Evolutionary conservation across 1,284 basidiomycete species (phyloP).

Genomic region (Trichosporon coremiiforme): DNA sequence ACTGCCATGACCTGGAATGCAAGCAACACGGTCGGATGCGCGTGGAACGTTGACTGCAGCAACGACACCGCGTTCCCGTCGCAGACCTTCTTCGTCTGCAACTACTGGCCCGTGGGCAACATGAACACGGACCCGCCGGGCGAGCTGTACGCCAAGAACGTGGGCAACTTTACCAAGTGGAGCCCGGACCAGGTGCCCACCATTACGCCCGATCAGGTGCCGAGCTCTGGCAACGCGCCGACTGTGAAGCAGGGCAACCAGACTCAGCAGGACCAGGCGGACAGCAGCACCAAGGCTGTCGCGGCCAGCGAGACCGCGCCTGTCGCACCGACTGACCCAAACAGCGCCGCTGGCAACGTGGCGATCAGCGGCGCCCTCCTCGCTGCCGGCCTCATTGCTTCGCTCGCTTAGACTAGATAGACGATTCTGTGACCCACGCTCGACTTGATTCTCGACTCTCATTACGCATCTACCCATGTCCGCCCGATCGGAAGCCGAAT

Average conservation of each 20-base stretch:
- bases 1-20: conserved; percentile 33
- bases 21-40: conserved; percentile 28
- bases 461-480: too few species aligned
- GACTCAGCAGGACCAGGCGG: background rate
- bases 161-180: conserved; percentile 29
- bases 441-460: background rate
- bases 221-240: background rate
- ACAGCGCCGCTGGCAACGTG: background rate
- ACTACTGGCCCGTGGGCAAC: conserved; percentile 32
- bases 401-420: background rate
- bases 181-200: conserved; percentile 12
- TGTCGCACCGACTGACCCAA: background rate
- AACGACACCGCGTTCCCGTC: conserved; percentile 24
- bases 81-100: conserved; percentile 32
- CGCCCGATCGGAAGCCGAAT: too few species aligned
- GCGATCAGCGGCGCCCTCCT: background rate
- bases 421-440: too few species aligned
- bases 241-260: background rate
- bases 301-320: background rate
- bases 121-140: conserved; percentile 26
- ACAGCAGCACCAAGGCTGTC: background rate
- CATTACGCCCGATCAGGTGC: conserved; percentile 9
- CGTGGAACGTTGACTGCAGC: conserved; percentile 29
- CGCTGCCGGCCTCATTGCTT: background rate
- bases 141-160: conserved; percentile 23